Conservation (phyloP, 1,284 basidiomycete species). For the Phlebopus sp. region DNA sequence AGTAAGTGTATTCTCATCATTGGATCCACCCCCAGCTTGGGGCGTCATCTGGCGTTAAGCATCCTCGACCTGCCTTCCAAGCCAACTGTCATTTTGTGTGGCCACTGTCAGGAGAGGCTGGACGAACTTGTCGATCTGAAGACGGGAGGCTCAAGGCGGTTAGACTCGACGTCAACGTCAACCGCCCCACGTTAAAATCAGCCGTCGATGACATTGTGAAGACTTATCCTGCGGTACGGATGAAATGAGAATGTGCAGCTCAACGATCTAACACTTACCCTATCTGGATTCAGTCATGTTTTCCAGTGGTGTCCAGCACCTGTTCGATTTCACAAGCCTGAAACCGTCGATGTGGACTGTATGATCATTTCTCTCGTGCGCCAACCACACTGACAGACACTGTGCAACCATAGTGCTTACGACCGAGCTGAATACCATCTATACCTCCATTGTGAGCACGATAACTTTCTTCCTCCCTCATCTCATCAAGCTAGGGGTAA, state of each 20-base stretch:
- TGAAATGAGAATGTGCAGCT: slow-evolving; percentile 30
- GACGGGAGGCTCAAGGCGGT: too few species aligned
- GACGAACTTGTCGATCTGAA: slow-evolving; percentile 43
- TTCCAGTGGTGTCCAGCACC: too few species aligned
- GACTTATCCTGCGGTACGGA: slow-evolving; percentile 51
- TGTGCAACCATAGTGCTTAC: slow-evolving; percentile 36
- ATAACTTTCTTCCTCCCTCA: slow-evolving; percentile 51
- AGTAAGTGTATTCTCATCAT: slow-evolving; percentile 56
- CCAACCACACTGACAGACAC: too few species aligned
- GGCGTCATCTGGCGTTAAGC: slow-evolving; percentile 55
- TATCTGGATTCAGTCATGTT: too few species aligned
- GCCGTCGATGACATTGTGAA: slow-evolving; percentile 40
- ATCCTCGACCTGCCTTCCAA: slow-evolving; percentile 48
- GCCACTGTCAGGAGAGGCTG: slow-evolving; percentile 51
- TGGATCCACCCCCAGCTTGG: too few species aligned
- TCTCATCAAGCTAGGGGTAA: slow-evolving; percentile 50
- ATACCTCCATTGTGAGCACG: slow-evolving; percentile 51
- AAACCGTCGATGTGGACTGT: too few species aligned
- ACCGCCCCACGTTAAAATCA: slow-evolving; percentile 38
- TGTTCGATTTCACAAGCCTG: too few species aligned
- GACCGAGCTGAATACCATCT: slow-evolving; percentile 52
- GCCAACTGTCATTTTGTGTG: slow-evolving; percentile 54
- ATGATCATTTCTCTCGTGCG: too few species aligned
- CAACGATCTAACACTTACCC: neutral
- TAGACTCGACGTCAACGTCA: slow-evolving; percentile 42